Evolutionary conservation across 805 yeast genomes (phyloP).

Genomic region (Maudiozyma saulgeensis): DNA sequence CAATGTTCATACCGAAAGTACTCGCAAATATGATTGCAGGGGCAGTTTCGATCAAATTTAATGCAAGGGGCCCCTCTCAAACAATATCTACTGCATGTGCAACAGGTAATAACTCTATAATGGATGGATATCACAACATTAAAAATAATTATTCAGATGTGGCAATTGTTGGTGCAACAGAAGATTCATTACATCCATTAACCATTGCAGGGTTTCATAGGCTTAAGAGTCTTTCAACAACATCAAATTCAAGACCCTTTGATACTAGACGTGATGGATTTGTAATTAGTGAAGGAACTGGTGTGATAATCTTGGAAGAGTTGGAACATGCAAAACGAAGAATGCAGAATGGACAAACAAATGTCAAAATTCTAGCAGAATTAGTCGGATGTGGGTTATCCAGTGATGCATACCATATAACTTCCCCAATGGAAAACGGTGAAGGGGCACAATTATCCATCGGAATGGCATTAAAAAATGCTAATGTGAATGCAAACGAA

Average conservation of each 20-base stretch:
- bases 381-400: conserved; percentile 81
- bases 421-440: conserved; percentile 80
- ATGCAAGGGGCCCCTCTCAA: conserved; percentile 78
- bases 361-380: conserved; percentile 59
- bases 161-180: conserved; percentile 93
- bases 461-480: conserved; percentile 57
- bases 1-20: conserved; percentile 75
- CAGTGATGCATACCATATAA: conserved; percentile 88
- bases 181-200: conserved; percentile 75
- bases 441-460: conserved; percentile 79
- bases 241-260: conserved; percentile 75
- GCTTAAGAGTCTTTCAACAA: conserved; percentile 66
- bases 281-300: conserved; percentile 90
- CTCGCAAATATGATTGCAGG: conserved; percentile 94
- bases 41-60: conserved; percentile 68
- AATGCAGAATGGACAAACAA: conserved; percentile 12
- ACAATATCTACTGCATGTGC: conserved; percentile 94
- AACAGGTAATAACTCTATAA: conserved; percentile 87
- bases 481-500: conserved; percentile 37
- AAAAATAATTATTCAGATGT: conserved; percentile 71
- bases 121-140: conserved; percentile 83
- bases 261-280: conserved; percentile 74
- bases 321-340: conserved; percentile 64
- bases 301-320: conserved; percentile 66
- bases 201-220: conserved; percentile 87